These are phyloP conservation scores for Trypanosoma vivax DNA, from an alignment of 208 protist genomes.

Conservation along the genomic window DNA sequence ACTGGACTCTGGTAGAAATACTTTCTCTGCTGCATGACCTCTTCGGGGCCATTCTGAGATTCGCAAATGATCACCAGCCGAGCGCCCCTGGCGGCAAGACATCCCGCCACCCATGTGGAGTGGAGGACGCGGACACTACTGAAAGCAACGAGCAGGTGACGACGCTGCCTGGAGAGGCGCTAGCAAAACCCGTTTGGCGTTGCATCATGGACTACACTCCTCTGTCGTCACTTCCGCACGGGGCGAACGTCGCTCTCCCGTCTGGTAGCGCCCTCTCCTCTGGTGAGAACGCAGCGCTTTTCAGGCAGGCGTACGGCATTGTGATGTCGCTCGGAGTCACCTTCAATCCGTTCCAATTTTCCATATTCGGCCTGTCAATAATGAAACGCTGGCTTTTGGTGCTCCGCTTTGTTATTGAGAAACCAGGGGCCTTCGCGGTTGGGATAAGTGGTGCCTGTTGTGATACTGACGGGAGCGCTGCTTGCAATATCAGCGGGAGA, in stretches of 20 bases:
- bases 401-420: slow-evolving; percentile 57
- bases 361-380: slow-evolving; percentile 49
- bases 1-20: slow-evolving; percentile 46
- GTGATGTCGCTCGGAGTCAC: slow-evolving; percentile 79
- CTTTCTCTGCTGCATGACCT: slow-evolving; percentile 44
- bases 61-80: slow-evolving; percentile 8
- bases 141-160: background rate
- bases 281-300: slow-evolving; percentile 26
- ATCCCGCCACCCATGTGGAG: background rate
- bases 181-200: slow-evolving; percentile 3
- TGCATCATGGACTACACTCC: slow-evolving; percentile 14
- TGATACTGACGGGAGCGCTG: background rate
- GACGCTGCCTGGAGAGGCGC: slow-evolving; percentile 7
- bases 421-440: slow-evolving; percentile 45
- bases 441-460: background rate
- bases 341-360: slow-evolving; percentile 79
- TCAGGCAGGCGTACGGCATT: slow-evolving; percentile 59
- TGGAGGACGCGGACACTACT: background rate
- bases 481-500: no score
- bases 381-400: slow-evolving; percentile 74
- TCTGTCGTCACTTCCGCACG: background rate
- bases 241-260: background rate
- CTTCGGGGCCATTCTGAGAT: slow-evolving; percentile 24
- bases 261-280: background rate
- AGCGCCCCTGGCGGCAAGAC: background rate